Conservation (phyloP, 805 yeast species). For the Jamesozyma rosinii region DNA sequence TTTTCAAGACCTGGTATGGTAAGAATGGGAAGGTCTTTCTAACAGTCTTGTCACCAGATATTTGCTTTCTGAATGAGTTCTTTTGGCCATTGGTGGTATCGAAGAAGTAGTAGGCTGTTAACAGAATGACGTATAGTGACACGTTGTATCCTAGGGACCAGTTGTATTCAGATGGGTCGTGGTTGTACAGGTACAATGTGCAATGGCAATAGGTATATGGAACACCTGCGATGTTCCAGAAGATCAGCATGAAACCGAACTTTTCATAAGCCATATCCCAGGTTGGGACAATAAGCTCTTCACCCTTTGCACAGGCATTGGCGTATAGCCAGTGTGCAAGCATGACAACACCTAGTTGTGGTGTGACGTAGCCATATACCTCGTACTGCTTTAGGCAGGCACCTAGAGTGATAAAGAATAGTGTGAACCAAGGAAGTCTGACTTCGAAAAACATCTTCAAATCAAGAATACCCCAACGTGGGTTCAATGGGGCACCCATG, state of each 20-base stretch:
- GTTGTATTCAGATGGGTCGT: slow-evolving; percentile 72
- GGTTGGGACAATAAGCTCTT: slow-evolving; percentile 91
- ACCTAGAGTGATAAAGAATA: slow-evolving; percentile 68
- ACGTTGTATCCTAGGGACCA: slow-evolving; percentile 58
- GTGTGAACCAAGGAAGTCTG: slow-evolving; percentile 91
- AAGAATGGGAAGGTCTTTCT: slow-evolving; percentile 91
- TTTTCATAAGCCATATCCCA: slow-evolving; percentile 99
- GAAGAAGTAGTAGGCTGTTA: slow-evolving; percentile 79
- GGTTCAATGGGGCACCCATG: slow-evolving; percentile 97
- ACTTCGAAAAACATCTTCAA: slow-evolving; percentile 96
- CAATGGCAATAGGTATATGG: slow-evolving; percentile 97
- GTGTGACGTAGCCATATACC: slow-evolving; percentile 64
- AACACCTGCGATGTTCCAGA: slow-evolving; percentile 99
- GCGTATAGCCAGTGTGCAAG: slow-evolving; percentile 91
- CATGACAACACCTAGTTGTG: slow-evolving; percentile 64
- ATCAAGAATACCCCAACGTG: slow-evolving; percentile 86
- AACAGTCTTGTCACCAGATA: slow-evolving; percentile 67
- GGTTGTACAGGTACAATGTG: slow-evolving; percentile 73
- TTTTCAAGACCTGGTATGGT: slow-evolving; percentile 70
- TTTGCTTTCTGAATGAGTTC: slow-evolving; percentile 75
- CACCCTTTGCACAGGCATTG: slow-evolving; percentile 96
- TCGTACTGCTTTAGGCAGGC: slow-evolving; percentile 74
- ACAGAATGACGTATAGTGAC: slow-evolving; percentile 45
- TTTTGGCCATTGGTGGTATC: slow-evolving; percentile 94
- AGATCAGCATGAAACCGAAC: slow-evolving; percentile 96